Conservation (phyloP, 345 rosid species). For the Cardamine occulta region DNA sequence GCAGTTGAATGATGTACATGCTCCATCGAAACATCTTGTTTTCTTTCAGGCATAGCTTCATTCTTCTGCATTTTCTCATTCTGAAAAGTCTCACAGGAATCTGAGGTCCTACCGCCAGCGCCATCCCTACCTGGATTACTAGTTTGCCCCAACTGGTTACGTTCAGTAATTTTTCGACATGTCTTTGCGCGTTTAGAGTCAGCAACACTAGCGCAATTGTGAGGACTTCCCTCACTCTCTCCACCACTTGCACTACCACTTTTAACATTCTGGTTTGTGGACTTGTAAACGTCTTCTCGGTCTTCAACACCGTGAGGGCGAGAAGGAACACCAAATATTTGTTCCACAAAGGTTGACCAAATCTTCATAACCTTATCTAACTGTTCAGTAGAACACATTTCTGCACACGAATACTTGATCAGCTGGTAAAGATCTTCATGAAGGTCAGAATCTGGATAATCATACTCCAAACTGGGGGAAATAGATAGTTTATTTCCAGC, state of each 20-base stretch:
- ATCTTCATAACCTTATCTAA: conserved; percentile 75
- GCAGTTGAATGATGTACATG: conserved; percentile 8
- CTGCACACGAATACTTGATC: conserved; percentile 80
- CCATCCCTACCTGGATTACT: conserved; percentile 22
- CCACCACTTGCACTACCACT: conserved; percentile 51
- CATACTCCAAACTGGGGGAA: conserved; percentile 70
- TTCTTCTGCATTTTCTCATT: conserved; percentile 48
- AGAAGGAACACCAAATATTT: conserved; percentile 69
- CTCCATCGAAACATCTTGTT: conserved; percentile 6
- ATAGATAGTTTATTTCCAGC: conserved; percentile 70
- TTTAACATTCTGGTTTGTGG: conserved; percentile 55
- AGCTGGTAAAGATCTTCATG: conserved; percentile 91
- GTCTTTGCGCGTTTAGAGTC: conserved; percentile 51
- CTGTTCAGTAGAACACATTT: conserved; percentile 84
- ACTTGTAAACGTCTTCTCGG: conserved; percentile 66
- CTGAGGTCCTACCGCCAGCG: conserved; percentile 41
- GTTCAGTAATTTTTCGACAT: conserved; percentile 59
- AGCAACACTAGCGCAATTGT: conserved; percentile 42
- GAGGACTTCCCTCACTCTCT: conserved; percentile 69
- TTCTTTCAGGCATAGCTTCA: conserved; percentile 45
- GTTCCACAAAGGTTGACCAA: conserved; percentile 88
- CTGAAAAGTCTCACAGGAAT: conserved; percentile 30
- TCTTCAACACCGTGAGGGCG: conserved; percentile 78
- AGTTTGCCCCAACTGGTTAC: conserved; percentile 57
- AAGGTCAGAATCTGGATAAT: conserved; percentile 67